A percentile compares a stretch with the other conserved stretches of the same genome.
Conservation (phyloP, 345 rosid genomes). For the Crucihimalaya himalaica region DNA sequence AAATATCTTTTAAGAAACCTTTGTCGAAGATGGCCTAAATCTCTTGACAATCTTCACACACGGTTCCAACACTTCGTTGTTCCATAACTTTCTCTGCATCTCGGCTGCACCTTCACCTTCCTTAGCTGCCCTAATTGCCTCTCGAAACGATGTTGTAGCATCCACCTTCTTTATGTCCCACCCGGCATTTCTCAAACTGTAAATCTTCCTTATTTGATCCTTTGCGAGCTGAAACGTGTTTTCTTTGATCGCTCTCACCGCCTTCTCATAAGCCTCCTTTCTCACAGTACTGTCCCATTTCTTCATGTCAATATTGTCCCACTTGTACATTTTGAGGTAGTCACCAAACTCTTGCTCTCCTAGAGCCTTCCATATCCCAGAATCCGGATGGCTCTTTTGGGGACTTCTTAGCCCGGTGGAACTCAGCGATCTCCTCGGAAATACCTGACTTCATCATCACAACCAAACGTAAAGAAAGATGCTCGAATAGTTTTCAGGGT, state of each 20-base stretch:
- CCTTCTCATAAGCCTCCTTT: slow-evolving; percentile 41
- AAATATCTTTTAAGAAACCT: no score
- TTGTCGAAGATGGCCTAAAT: no score
- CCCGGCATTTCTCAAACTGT: slow-evolving; percentile 46
- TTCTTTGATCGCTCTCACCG: slow-evolving; percentile 53
- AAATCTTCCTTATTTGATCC: slow-evolving; percentile 64
- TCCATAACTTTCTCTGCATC: slow-evolving; percentile 24
- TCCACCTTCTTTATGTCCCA: slow-evolving; percentile 66
- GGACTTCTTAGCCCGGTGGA: slow-evolving; percentile 41
- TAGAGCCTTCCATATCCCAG: slow-evolving; percentile 62
- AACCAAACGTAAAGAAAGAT: slow-evolving; percentile 55
- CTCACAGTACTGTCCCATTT: slow-evolving; percentile 11
- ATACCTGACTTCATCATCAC: slow-evolving; percentile 61
- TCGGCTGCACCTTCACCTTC: not conserved
- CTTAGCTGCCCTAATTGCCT: not conserved
- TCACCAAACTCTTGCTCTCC: slow-evolving; percentile 67
- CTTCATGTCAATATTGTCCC: slow-evolving; percentile 28
- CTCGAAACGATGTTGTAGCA: slow-evolving; percentile 52
- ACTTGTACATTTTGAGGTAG: slow-evolving; percentile 37
- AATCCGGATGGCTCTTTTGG: slow-evolving; percentile 38
- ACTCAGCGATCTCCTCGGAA: slow-evolving; percentile 58
- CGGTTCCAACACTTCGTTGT: slow-evolving; percentile 16
- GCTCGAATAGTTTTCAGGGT: slow-evolving; percentile 40
- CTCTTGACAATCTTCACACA: slow-evolving; percentile 1
- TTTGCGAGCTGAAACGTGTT: slow-evolving; percentile 53